These are phyloP conservation scores for Wallacemonas collosoma DNA, from an alignment of 208 protist species.

Conservation along the genomic window DNA sequence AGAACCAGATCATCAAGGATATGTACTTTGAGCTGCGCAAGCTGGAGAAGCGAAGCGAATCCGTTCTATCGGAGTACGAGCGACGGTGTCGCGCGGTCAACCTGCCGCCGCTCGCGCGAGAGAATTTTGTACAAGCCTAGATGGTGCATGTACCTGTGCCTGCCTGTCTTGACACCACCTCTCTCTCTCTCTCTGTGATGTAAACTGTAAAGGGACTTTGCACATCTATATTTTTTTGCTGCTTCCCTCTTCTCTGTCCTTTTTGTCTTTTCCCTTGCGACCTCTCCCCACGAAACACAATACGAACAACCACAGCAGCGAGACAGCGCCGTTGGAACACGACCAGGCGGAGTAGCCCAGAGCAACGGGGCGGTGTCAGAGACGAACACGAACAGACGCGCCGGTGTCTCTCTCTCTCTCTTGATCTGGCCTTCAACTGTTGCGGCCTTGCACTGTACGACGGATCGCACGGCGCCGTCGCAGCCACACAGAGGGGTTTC, in stretches of 20 bases:
- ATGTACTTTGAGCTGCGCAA: conserved; percentile 95
- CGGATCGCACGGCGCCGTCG: too few species aligned
- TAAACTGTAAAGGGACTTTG: too few species aligned
- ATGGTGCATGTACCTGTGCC: not conserved
- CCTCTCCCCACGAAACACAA: not conserved
- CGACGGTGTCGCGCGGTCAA: conserved; percentile 59
- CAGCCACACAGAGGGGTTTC: too few species aligned
- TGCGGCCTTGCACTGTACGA: not conserved
- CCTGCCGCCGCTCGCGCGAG: conserved; percentile 53
- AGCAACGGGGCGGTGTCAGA: too few species aligned
- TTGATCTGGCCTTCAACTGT: not conserved
- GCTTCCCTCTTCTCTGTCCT: conserved; percentile 17
- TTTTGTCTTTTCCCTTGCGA: conserved; percentile 17
- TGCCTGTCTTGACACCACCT: not conserved
- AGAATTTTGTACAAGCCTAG: conserved; percentile 38
- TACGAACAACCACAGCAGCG: not conserved
- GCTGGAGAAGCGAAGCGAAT: conserved; percentile 59
- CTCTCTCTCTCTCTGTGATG: not conserved
- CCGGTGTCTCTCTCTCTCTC: not conserved
- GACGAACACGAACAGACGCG: too few species aligned
- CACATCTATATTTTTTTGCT: not conserved
- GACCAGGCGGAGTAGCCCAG: too few species aligned
- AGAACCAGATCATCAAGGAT: conserved; percentile 96
- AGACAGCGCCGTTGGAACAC: too few species aligned
- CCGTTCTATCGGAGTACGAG: conserved; percentile 80